phyloP scores from a whole-genome alignment of 1,284 basidiomycete genomes.

The Sporisorium scitamineum region DNA sequence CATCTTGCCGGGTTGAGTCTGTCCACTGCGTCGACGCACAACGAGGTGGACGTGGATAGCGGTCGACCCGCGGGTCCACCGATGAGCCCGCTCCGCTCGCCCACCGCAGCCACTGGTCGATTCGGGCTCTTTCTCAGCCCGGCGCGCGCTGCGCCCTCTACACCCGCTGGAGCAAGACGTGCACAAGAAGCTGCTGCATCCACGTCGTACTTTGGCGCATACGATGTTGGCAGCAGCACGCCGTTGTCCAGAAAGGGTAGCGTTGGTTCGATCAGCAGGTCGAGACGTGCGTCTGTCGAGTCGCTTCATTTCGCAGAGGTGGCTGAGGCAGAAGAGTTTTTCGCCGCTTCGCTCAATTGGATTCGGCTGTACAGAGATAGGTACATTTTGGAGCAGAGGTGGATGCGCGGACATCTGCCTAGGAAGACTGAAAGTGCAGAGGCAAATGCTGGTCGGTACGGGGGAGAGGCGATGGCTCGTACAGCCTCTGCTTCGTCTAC shows the following conservation, averaged over 20 bases:
- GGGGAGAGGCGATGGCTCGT: constrained; percentile 14
- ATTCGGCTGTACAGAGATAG: constrained; percentile 35
- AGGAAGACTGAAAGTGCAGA: not conserved
- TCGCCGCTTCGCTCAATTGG: constrained; percentile 43
- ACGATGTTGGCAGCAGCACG: not conserved
- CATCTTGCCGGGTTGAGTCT: constrained; percentile 23
- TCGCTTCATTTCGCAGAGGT: constrained; percentile 26
- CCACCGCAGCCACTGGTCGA: constrained; percentile 33
- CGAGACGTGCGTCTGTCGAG: constrained; percentile 11
- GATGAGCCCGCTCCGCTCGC: constrained; percentile 40
- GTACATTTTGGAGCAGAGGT: constrained; percentile 36
- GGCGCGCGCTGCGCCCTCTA: constrained; percentile 14
- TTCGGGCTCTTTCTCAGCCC: constrained; percentile 49
- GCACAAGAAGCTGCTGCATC: constrained; percentile 31
- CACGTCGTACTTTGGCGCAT: constrained; percentile 10
- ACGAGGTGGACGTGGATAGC: constrained; percentile 28
- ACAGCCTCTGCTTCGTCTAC: constrained; percentile 11
- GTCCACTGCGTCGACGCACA: not conserved
- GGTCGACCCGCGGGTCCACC: not conserved
- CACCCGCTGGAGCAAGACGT: constrained; percentile 37
- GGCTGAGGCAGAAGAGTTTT: constrained; percentile 41
- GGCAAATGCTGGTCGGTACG: not conserved
- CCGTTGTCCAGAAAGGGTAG: constrained; percentile 24
- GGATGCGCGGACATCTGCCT: constrained; percentile 19
- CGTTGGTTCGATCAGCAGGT: constrained; percentile 11